Evolutionary conservation across 495 filamentous ascomycete genomes (phyloP).

Genomic region (Aspergillus leporis): DNA sequence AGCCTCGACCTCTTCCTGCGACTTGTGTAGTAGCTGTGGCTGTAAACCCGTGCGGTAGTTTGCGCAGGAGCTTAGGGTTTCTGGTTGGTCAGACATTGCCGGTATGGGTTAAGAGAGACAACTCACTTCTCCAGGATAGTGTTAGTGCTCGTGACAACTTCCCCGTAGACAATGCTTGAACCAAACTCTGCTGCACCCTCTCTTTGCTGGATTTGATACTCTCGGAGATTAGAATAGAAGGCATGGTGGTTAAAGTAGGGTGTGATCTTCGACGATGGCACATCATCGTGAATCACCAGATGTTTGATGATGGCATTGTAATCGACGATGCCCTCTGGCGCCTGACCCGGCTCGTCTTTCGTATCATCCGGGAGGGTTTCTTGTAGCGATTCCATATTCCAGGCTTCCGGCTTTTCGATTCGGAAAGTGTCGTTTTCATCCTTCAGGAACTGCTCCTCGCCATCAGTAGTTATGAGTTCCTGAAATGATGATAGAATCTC

Average conservation of each 20-base stretch:
- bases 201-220: constrained; percentile 60
- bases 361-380: constrained; percentile 46
- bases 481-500: constrained; percentile 66
- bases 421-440: constrained; percentile 86
- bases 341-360: constrained; percentile 12
- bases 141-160: constrained; percentile 92
- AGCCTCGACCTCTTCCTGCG: constrained; percentile 86
- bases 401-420: constrained; percentile 63
- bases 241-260: constrained; percentile 86
- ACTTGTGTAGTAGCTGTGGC: constrained; percentile 90
- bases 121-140: constrained; percentile 88
- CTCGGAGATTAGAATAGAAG: constrained; percentile 70
- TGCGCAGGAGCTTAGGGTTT: constrained; percentile 74
- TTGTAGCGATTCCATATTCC: constrained; percentile 58
- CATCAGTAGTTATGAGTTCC: constrained; percentile 67
- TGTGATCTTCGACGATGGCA: constrained; percentile 72
- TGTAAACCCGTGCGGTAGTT: constrained; percentile 79
- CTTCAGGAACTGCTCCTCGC: constrained; percentile 72
- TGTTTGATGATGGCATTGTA: constrained; percentile 74
- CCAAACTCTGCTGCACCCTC: constrained; percentile 69
- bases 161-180: constrained; percentile 77
- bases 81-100: constrained; percentile 39
- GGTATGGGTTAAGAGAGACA: neutral
- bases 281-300: constrained; percentile 66
- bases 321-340: constrained; percentile 64